Evolutionary conservation across 768 basidiomycete genomes (phyloP), one percentile per base, ranked within the genome.

Genomic region (Mycena metata): DNA sequence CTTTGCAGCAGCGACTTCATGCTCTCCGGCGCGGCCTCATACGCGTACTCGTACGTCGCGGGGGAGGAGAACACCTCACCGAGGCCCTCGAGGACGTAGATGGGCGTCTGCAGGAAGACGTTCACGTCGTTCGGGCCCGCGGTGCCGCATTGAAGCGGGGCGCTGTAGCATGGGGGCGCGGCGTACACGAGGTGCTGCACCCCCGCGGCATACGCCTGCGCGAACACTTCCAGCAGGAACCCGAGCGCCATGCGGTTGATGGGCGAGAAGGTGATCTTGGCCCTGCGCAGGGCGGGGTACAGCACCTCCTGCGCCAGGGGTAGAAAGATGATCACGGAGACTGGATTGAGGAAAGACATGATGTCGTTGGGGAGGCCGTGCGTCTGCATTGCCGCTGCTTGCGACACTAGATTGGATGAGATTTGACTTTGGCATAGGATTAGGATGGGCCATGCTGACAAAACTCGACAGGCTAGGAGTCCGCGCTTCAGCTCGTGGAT

Each of bases 31-130:
- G 67, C 67, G n/a, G 49, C 60, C 21, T 30, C 51, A 43, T 68
- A 63, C 12, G 67, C 67, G 56, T 68, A 63, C 35, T 68, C 67
- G 42, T 68, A 68, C 41, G 61, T 45, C 47, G 60, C 52, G 13
- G 67, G 60, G 11, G 67, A 68, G 10, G 67, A 68, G 50, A 68
- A 68, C 16, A 68, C 61, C 61, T 68, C 67, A 55, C 67, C 67
- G 49, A 68, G 67, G 33, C 67, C 67, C 43, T 68, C 67, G 55
- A 68, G 49, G 5, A 68, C 30, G 56, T 68, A 68, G 56, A 68
- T 57, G 12, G 67, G 67, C 19, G 55, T 57, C 49, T 68, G 67
- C 12, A 26, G 21, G 41, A 50, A 68, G 21, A 68, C 17, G 42
- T 46, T 63, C 15, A 63, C 67, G 50, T 23, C 47, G 36, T 68